Percentiles rank a stretch among this genome's conserved stretches.
Evolutionary conservation across 2,329 filamentous ascomycete species (phyloP).

Genomic region (Penicillium sp.): DNA sequence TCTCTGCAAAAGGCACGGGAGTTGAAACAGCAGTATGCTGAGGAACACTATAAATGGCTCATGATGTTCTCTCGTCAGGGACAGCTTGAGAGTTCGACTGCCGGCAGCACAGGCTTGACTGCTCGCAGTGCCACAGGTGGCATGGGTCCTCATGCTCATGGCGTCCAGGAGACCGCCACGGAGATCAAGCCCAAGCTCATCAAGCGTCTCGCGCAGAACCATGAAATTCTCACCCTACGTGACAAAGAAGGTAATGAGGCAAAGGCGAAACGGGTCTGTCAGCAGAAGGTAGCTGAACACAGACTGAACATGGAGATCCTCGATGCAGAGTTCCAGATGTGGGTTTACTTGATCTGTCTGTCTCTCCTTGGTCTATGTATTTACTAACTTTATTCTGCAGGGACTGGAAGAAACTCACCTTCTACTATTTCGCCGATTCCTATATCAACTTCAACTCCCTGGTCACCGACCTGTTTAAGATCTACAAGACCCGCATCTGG

Average conservation of each 20-base stretch:
- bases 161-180: constrained; percentile 70
- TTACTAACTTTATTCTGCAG: constrained; percentile 52
- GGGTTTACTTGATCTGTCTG: constrained; percentile 48
- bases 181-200: constrained; percentile 96
- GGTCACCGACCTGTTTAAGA: constrained; percentile 96
- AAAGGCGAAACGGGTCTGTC: constrained; percentile 94
- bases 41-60: constrained; percentile 96
- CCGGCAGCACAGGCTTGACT: constrained; percentile 60
- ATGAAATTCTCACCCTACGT: constrained; percentile 84
- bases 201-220: constrained; percentile 87
- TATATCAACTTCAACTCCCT: constrained; percentile 99
- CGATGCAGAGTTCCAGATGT: constrained; percentile 98
- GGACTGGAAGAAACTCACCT: constrained; percentile 98
- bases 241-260: constrained; percentile 98
- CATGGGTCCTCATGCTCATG: constrained; percentile 76
- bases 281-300: constrained; percentile 95
- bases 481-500: constrained; percentile 99
- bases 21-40: constrained; percentile 85
- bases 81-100: constrained; percentile 48
- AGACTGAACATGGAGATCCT: constrained; percentile 97
- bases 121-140: constrained; percentile 73
- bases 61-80: constrained; percentile 95
- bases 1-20: constrained; percentile 87
- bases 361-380: neutral
- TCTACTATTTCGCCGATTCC: constrained; percentile 97